These are phyloP conservation scores for Xylaria acuta DNA, from an alignment of 495 filamentous ascomycete species.

Conservation along the genomic window DNA sequence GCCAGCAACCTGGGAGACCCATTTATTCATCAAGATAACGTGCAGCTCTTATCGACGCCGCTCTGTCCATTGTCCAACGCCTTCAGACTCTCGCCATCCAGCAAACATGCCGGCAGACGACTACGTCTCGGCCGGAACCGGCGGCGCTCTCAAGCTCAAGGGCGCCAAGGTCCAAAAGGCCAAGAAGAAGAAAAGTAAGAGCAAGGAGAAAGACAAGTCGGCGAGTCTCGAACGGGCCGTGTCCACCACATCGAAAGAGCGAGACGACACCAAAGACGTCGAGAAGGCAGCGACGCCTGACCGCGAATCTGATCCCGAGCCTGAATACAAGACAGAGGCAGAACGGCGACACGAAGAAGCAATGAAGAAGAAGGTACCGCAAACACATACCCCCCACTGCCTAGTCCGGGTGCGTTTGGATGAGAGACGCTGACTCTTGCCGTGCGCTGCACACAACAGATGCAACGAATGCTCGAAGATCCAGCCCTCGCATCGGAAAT, in stretches of 20 bases:
- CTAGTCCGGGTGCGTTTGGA: background rate
- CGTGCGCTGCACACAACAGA: slow-evolving; percentile 61
- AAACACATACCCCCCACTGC: background rate
- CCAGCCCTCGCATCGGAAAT: slow-evolving; percentile 65
- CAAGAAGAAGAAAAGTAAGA: slow-evolving; percentile 61
- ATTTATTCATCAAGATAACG: background rate
- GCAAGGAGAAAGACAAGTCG: slow-evolving; percentile 24
- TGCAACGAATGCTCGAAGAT: slow-evolving; percentile 67
- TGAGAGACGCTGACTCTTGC: slow-evolving; percentile 12
- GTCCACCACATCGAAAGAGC: slow-evolving; percentile 30
- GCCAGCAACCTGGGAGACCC: background rate
- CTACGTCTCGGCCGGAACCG: slow-evolving; percentile 67
- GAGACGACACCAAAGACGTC: slow-evolving; percentile 28
- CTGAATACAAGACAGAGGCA: slow-evolving; percentile 77
- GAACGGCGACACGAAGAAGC: slow-evolving; percentile 82
- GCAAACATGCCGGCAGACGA: slow-evolving; percentile 66
- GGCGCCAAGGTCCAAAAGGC: slow-evolving; percentile 67
- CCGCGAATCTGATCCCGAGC: slow-evolving; percentile 29
- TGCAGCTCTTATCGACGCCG: background rate
- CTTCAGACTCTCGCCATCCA: slow-evolving; percentile 2
- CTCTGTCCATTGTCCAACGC: background rate
- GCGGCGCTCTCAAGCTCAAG: slow-evolving; percentile 82
- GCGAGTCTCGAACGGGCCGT: slow-evolving; percentile 46
- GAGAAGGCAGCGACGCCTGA: slow-evolving; percentile 30
- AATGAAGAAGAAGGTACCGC: slow-evolving; percentile 76